Evolutionary conservation across 495 filamentous ascomycete species (phyloP).

Genomic region (Chaetomium tenue): DNA sequence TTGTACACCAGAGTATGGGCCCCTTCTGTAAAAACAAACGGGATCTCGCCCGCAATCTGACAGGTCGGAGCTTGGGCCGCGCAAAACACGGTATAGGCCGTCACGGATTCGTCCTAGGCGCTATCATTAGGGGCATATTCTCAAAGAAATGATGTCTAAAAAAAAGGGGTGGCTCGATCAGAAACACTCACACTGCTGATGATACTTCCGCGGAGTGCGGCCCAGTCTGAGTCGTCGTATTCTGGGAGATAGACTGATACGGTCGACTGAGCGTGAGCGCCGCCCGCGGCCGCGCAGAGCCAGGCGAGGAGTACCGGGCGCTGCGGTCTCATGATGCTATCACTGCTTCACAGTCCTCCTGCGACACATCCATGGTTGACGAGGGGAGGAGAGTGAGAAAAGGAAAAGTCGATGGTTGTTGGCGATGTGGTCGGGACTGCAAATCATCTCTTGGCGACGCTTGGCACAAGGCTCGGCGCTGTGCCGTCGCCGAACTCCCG

Average conservation of each 20-base stretch:
- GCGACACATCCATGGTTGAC: neutral
- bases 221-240: slow-evolving; percentile 34
- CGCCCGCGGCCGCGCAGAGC: slow-evolving; percentile 16
- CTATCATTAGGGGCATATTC: neutral
- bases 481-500: neutral
- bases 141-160: neutral
- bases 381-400: slow-evolving; percentile 3
- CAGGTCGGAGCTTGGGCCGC: slow-evolving; percentile 31
- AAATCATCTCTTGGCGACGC: slow-evolving; percentile 18
- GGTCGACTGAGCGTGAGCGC: slow-evolving; percentile 27
- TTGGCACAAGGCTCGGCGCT: slow-evolving; percentile 15
- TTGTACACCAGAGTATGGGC: slow-evolving; percentile 36
- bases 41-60: slow-evolving; percentile 34
- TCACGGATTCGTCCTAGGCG: slow-evolving; percentile 33
- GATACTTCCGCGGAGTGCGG: slow-evolving; percentile 38
- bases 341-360: neutral
- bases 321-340: slow-evolving; percentile 15
- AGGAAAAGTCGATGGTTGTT: neutral
- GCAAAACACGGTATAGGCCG: slow-evolving; percentile 45
- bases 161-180: neutral
- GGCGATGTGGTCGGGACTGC: slow-evolving; percentile 6
- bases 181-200: slow-evolving; percentile 35
- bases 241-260: slow-evolving; percentile 41
- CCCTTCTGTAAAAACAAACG: slow-evolving; percentile 43
- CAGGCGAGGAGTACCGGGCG: slow-evolving; percentile 10